Evolutionary conservation across 495 filamentous ascomycete species (phyloP).

Genomic region (Cercophora scortea): DNA sequence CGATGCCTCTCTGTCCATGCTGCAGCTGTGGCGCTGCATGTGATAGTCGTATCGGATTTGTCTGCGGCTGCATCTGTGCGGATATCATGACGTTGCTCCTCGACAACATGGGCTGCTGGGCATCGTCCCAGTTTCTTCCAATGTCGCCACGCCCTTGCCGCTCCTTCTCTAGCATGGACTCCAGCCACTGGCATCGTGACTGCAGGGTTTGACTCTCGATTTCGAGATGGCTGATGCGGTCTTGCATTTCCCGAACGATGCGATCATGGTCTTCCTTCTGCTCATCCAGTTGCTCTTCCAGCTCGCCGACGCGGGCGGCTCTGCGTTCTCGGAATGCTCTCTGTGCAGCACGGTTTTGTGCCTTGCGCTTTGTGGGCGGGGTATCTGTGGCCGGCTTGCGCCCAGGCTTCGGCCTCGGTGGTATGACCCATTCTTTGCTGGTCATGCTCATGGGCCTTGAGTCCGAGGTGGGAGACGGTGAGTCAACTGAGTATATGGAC

Average conservation of each 20-base stretch:
- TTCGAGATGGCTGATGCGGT: conserved; percentile 37
- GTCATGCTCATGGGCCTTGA: conserved; percentile 44
- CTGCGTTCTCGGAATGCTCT: conserved; percentile 82
- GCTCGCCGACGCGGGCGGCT: conserved; percentile 74
- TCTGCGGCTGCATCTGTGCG: conserved; percentile 10
- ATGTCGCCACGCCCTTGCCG: conserved; percentile 19
- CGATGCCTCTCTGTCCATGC: conserved; percentile 1
- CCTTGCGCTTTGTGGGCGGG: conserved; percentile 85
- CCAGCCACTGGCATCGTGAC: conserved; percentile 31
- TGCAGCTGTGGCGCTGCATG: conserved; percentile 15
- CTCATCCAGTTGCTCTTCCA: conserved; percentile 76
- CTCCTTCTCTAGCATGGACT: conserved; percentile 36
- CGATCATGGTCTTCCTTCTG: conserved; percentile 42
- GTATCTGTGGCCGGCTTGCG: conserved; percentile 88
- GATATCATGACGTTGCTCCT: conserved; percentile 2
- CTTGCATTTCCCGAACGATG: conserved; percentile 35
- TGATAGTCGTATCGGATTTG: conserved; percentile 1
- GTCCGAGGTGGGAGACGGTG: conserved; percentile 9
- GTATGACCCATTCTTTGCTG: conserved; percentile 80
- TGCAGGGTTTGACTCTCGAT: conserved; percentile 36
- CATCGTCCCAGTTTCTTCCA: conserved; percentile 10
- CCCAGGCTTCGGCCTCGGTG: conserved; percentile 85
- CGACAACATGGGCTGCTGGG: conserved; percentile 5
- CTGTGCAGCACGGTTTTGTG: conserved; percentile 89
- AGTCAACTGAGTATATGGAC: conserved; percentile 15